phyloP scores from a whole-genome alignment of 768 basidiomycete species.

The Russula dissimulans region DNA sequence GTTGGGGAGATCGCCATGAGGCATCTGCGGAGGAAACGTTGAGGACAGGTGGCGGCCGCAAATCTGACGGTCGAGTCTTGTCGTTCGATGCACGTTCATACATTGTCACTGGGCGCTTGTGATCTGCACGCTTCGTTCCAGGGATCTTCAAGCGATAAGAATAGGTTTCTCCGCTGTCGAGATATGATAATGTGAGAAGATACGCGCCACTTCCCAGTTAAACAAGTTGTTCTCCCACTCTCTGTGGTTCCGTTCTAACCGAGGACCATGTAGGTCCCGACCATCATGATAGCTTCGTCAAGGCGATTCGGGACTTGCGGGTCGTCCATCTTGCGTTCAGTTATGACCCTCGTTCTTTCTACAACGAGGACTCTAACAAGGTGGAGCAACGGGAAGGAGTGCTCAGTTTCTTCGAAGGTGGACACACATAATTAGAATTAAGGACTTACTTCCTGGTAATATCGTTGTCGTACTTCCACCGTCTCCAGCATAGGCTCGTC shows the following conservation, averaged over 20 bases:
- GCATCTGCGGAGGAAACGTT: slow-evolving; percentile 36
- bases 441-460: slow-evolving; percentile 60
- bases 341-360: slow-evolving; percentile 66
- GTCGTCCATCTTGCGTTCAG: slow-evolving; percentile 82
- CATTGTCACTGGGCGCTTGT: slow-evolving; percentile 82
- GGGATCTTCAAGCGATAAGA: slow-evolving; percentile 51
- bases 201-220: slow-evolving; percentile 73
- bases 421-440: background rate
- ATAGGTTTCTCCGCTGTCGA: background rate
- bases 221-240: slow-evolving; percentile 85
- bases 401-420: background rate
- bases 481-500: slow-evolving; percentile 43
- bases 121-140: slow-evolving; percentile 79
- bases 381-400: slow-evolving; percentile 22
- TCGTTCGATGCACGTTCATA: slow-evolving; percentile 94
- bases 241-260: slow-evolving; percentile 84
- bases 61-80: slow-evolving; percentile 82
- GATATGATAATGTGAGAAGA: slow-evolving; percentile 4
- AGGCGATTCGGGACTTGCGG: slow-evolving; percentile 70
- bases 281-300: slow-evolving; percentile 86
- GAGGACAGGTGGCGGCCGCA: slow-evolving; percentile 79
- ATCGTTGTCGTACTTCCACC: slow-evolving; percentile 37
- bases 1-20: background rate
- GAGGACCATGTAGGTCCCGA: slow-evolving; percentile 83
- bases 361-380: slow-evolving; percentile 63